Evolutionary conservation across 805 yeast species (phyloP).

Genomic region (Cyberlindnera saturnus): DNA sequence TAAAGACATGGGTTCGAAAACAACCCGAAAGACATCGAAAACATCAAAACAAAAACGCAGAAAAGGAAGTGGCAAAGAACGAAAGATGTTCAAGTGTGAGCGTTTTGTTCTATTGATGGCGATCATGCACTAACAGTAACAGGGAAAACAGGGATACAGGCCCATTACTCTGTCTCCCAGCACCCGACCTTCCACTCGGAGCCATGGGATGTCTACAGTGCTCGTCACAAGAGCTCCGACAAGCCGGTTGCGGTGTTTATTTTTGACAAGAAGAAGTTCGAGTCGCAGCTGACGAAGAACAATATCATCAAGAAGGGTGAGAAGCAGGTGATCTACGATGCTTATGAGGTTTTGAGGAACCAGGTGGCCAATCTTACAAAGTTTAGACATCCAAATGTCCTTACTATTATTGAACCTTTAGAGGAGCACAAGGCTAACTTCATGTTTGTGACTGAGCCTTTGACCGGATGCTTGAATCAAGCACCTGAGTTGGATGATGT

Average conservation of each 20-base stretch:
- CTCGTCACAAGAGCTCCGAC: conserved; percentile 60
- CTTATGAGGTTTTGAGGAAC: conserved; percentile 57
- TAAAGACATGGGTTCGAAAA: neutral
- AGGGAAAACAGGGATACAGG: conserved; percentile 51
- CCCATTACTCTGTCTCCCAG: conserved; percentile 60
- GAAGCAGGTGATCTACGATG: conserved; percentile 45
- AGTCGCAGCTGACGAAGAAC: conserved; percentile 43
- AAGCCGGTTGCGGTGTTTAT: conserved; percentile 76
- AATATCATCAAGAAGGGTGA: conserved; percentile 45
- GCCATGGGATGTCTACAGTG: conserved; percentile 83
- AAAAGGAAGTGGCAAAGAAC: neutral
- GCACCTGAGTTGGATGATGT: conserved; percentile 58
- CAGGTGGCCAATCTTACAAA: conserved; percentile 72
- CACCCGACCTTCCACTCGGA: conserved; percentile 69
- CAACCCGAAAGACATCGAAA: too few species aligned
- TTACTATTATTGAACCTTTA: conserved; percentile 79
- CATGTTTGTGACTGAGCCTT: conserved; percentile 79
- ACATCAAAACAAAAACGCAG: neutral
- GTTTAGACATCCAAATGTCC: conserved; percentile 82
- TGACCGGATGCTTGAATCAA: conserved; percentile 48
- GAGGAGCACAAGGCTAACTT: conserved; percentile 80
- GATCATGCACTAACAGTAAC: conserved; percentile 1
- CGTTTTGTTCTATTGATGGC: neutral
- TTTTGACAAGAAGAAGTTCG: conserved; percentile 75
- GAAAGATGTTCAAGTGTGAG: conserved; percentile 13